Evolutionary conservation across 2,329 filamentous ascomycete genomes (phyloP), one percentile per base, ranked within the genome.

Genomic region (Corinectria fuckeliana): DNA sequence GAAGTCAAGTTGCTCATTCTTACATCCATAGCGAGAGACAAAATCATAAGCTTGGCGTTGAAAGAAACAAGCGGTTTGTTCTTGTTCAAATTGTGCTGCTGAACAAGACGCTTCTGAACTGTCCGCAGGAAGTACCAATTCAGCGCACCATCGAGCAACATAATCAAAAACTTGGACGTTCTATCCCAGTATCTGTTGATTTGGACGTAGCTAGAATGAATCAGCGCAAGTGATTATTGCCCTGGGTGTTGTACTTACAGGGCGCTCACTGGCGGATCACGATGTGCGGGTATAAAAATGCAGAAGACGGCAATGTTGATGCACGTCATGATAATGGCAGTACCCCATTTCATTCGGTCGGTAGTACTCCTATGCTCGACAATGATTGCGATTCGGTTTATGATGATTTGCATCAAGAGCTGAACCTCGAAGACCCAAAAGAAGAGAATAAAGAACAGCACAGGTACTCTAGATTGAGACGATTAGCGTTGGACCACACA

Each of bases 141-240:
- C 13, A 86, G 75, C 0, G 67, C 70, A 2, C 76, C 80, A 56
- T 86, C 83, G 7, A 85, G 75, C 1, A 83, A 50, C 3, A 84
- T 69, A 60, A 84, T 84, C 2, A 86, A 72, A 1, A 79, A 74
- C 62, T 86, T 86, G 13, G 82, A 82, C 16, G 78, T 72, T 16
- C 82, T 78, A 50, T 86, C 83, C 83, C 82, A 86, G 21, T 82
- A 71, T 0, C 76, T 69, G 62, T 86, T 85, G 57, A 85, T 74
- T 1, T 66, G 53, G 5, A 82, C 76, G 38, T 68, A 71, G 2
- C 72, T 75, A 11, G 3, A 1, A 11, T 2, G 3, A n/a, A 16
- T 65, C 13, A 62, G 57, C 14, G 2, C 14, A 21, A 16, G 2
- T 3, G 9, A 13, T 9, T 1, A 11, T 4, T 4, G 6, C 18